phyloP scores from a whole-genome alignment of 2,329 filamentous ascomycete genomes.

The Diplodia intermedia region DNA sequence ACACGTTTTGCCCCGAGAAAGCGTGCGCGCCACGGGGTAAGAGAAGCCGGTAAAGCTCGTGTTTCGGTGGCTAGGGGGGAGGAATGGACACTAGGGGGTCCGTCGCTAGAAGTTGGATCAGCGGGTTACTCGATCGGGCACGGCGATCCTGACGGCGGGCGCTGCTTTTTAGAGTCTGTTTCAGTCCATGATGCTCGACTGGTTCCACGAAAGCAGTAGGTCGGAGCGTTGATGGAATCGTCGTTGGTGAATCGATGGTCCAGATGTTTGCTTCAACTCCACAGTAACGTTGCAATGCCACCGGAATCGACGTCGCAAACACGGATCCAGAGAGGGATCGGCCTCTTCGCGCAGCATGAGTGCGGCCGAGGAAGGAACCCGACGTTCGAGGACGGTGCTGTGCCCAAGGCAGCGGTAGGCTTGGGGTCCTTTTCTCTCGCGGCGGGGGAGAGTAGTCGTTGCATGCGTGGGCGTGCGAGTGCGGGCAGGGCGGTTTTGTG shows the following conservation, averaged over 20 bases:
- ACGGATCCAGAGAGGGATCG: not conserved
- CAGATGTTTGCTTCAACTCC: not conserved
- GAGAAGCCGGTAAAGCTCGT: no score
- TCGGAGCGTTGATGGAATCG: no score
- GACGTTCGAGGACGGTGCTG: slow-evolving; percentile 1
- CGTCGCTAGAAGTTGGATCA: not conserved
- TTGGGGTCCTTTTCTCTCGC: not conserved
- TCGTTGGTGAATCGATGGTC: no score
- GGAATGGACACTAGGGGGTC: not conserved
- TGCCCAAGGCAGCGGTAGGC: not conserved
- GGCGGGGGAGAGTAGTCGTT: not conserved
- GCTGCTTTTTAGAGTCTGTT: no score
- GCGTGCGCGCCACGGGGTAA: no score
- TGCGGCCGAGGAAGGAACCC: slow-evolving; percentile 1
- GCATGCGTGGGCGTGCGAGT: not conserved
- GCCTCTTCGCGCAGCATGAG: not conserved
- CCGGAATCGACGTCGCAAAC: no score
- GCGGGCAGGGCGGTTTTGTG: not conserved
- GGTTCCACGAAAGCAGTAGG: no score
- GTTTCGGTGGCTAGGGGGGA: not conserved
- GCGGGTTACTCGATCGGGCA: not conserved
- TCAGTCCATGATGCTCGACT: no score
- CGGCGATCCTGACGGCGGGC: not conserved
- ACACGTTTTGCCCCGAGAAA: not conserved
- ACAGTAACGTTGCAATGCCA: no score